Base-by-base conservation (phyloP, 108 stramenopile genomes). In the Discostella pseudostelligera region DNA sequence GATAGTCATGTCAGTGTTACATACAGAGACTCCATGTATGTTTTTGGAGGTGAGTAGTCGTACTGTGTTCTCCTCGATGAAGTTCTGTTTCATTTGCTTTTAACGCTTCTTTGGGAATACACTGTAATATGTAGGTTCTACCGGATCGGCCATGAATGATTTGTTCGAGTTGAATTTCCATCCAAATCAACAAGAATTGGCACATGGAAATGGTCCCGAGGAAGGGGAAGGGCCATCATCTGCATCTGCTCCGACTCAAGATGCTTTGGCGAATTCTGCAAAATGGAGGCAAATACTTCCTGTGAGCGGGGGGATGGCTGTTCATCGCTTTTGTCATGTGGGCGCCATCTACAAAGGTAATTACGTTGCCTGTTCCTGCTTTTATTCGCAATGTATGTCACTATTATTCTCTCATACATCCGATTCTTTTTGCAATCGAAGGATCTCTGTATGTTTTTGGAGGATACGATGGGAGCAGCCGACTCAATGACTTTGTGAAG, bases 61-160 rank as follows among this genome's bases (percentile, higher is more conserved):
- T 37, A 53, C 39, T 6, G 47, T 26, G 48, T 40, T 2, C 19
- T 54, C 20, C 19, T 54, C 35, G 36, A 35, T 39, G 0, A 32
- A 17, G 14, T 20, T 32, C 43, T 32, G 4, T 46, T 2, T 14
- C 8, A 56, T 32, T n/a, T 51, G 49, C 45, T 3, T 53, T 20
- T 39, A 20, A n/a, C 13, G 11, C 11, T 28, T 16, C 39, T 14
- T 3, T 66, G 26, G 7, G n/a, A n/a, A 28, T 56, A 13, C 1
- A 39, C 25, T 17, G 25, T 21, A 24, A 37, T 16, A 81, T 85
- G 83, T 74, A 48, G 98, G 98, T 2, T 91, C 89, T 1, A 96
- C 91, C 36, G 98, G 98, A 20, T 79, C 72, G 44, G 96, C 97
- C 8, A 95, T 97, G 95, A 96, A 96, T 78, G 97, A 97, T 74